A percentile compares a stretch with the other conserved stretches of the same genome.
phyloP scores from a whole-genome alignment of 2,329 filamentous ascomycete species.

The Beauveria scarabaeidicola region DNA sequence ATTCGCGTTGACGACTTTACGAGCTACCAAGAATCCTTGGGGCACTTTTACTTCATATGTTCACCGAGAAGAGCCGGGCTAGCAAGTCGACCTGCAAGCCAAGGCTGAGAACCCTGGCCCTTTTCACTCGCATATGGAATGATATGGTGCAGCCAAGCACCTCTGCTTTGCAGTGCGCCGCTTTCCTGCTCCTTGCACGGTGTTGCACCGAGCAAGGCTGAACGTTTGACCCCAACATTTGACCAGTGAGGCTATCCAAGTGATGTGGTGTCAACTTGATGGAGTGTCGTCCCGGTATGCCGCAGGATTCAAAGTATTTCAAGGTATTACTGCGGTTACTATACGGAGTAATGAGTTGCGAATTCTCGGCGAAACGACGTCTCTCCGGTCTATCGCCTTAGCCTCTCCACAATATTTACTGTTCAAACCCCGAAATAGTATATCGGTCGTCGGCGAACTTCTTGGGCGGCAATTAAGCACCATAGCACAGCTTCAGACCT shows the following conservation, averaged over 20 bases:
- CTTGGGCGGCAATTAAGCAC: not conserved
- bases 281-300: conserved; percentile 7
- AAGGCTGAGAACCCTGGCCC: not conserved
- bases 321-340: not conserved
- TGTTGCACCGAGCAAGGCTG: not conserved
- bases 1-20: not conserved
- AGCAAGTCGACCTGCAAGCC: not conserved
- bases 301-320: not conserved
- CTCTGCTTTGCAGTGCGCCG: not conserved
- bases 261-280: not conserved
- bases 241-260: too few species aligned
- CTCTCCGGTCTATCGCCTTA: not conserved
- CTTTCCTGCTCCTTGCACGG: too few species aligned
- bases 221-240: not conserved
- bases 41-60: not conserved
- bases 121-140: not conserved
- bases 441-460: too few species aligned
- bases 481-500: not conserved
- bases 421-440: not conserved
- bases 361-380: not conserved
- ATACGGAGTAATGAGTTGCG: not conserved
- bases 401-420: too few species aligned
- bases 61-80: not conserved
- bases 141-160: not conserved
- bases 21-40: not conserved